Evolutionary conservation across 805 yeast species (phyloP).

Genomic region (Alloascoidea hylecoeti): DNA sequence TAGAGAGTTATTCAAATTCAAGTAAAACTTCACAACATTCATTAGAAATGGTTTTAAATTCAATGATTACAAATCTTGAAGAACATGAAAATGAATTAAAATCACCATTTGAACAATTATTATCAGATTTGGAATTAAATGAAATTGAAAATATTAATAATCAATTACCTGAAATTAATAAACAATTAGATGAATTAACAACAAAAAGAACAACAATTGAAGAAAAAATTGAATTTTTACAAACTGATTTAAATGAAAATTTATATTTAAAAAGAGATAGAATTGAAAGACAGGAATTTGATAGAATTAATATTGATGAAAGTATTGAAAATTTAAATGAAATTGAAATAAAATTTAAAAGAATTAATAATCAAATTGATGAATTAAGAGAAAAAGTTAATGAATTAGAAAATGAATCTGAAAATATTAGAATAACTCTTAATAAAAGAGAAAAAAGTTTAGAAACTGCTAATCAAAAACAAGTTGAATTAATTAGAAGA

Average conservation of each 20-base stretch:
- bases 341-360: slow-evolving; percentile 16
- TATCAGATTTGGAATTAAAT: slow-evolving; percentile 33
- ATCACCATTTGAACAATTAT: slow-evolving; percentile 36
- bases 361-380: slow-evolving; percentile 14
- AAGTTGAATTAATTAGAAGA: slow-evolving; percentile 33
- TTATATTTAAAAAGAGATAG: slow-evolving; percentile 37
- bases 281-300: slow-evolving; percentile 10
- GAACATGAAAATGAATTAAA: slow-evolving; percentile 34
- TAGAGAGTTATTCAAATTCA: neutral
- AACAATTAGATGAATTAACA: slow-evolving; percentile 24
- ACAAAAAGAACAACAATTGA: slow-evolving; percentile 29
- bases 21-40: slow-evolving; percentile 7
- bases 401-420: slow-evolving; percentile 8
- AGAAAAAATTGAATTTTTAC: slow-evolving; percentile 27
- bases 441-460: slow-evolving; percentile 23
- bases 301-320: slow-evolving; percentile 10
- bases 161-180: slow-evolving; percentile 24
- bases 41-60: slow-evolving; percentile 18
- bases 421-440: slow-evolving; percentile 10
- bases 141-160: slow-evolving; percentile 21
- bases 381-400: slow-evolving; percentile 12
- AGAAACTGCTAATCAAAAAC: slow-evolving; percentile 41
- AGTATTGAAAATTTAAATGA: slow-evolving; percentile 16
- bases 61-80: slow-evolving; percentile 25
- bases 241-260: slow-evolving; percentile 45